phyloP scores from a whole-genome alignment of 805 yeast genomes.

The Teunomyces pallodes region DNA sequence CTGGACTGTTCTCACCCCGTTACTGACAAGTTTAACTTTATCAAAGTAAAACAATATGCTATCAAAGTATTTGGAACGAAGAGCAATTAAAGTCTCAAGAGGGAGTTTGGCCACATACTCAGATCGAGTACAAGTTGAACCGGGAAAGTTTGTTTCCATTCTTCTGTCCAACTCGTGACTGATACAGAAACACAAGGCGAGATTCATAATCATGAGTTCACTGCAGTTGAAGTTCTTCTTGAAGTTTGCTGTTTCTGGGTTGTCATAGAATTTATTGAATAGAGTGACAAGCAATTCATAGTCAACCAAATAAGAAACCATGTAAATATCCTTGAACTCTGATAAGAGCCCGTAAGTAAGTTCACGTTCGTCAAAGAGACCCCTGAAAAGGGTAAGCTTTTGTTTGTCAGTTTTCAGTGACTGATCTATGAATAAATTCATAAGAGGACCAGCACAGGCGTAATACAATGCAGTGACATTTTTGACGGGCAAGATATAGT shows the following conservation, averaged over 20 bases:
- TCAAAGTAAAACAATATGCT: slow-evolving; percentile 51
- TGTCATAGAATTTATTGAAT: slow-evolving; percentile 9
- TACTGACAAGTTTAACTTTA: slow-evolving; percentile 47
- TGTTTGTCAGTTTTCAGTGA: slow-evolving; percentile 1
- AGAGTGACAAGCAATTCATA: slow-evolving; percentile 4
- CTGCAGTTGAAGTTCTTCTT: slow-evolving; percentile 7
- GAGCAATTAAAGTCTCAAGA: background rate
- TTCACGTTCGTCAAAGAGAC: background rate
- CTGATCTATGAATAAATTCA: slow-evolving; percentile 1
- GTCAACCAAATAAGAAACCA: slow-evolving; percentile 11
- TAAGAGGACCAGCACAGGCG: background rate
- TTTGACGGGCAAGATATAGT: background rate
- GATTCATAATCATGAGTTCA: slow-evolving; percentile 17
- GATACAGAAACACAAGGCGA: slow-evolving; percentile 10
- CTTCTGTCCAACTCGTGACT: slow-evolving; percentile 6
- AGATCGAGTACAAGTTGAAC: background rate
- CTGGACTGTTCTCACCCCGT: slow-evolving; percentile 50
- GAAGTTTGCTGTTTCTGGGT: background rate
- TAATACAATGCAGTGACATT: slow-evolving; percentile 2
- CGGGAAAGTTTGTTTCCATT: slow-evolving; percentile 6
- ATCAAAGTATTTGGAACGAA: slow-evolving; percentile 1
- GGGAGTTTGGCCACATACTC: background rate
- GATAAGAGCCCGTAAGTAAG: slow-evolving; percentile 10
- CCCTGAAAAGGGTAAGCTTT: background rate
- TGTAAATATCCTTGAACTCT: slow-evolving; percentile 5